A percentile compares a stretch with the other conserved stretches of the same genome.
Evolutionary conservation across 352 stramenopile species (phyloP).

Genomic region (Phytophthora lateralis): DNA sequence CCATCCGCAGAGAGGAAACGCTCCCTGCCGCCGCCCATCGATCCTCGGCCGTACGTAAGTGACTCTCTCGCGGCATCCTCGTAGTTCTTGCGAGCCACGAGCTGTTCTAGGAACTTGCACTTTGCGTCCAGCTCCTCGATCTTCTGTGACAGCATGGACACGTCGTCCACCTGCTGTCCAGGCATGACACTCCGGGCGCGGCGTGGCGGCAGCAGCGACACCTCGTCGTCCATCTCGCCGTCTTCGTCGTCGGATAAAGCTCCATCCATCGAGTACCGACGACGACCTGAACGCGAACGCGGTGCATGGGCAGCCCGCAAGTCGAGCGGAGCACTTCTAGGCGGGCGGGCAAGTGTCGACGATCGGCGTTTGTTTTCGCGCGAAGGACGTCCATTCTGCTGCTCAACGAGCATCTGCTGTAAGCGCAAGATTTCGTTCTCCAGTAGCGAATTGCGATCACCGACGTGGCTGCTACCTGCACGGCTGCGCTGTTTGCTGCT

Average conservation of each 20-base stretch:
- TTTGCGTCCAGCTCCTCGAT: constrained; percentile 85
- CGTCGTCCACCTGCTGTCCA: constrained; percentile 55
- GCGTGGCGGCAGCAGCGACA: constrained; percentile 53
- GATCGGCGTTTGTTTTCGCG: constrained; percentile 26
- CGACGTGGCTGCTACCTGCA: constrained; percentile 31
- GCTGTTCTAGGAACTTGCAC: constrained; percentile 79
- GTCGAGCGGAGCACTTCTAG: constrained; percentile 29
- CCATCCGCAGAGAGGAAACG: constrained; percentile 30
- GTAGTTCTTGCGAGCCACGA: constrained; percentile 62
- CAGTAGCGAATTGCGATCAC: constrained; percentile 54
- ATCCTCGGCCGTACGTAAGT: constrained; percentile 35
- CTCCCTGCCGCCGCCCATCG: constrained; percentile 17
- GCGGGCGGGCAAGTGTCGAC: constrained; percentile 29
- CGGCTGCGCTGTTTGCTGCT: constrained; percentile 30
- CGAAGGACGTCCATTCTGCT: constrained; percentile 34
- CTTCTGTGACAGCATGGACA: constrained; percentile 62
- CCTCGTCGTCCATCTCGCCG: constrained; percentile 45
- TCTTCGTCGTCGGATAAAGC: constrained; percentile 47
- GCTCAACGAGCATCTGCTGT: constrained; percentile 74
- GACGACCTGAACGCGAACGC: constrained; percentile 26
- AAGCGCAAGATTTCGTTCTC: constrained; percentile 79
- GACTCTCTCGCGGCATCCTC: constrained; percentile 43
- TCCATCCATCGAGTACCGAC: constrained; percentile 57
- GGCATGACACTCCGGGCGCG: constrained; percentile 62
- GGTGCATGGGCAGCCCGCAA: constrained; percentile 20